phyloP scores from a whole-genome alignment of 2,329 filamentous ascomycete species.

The Aspergillus ruber region DNA sequence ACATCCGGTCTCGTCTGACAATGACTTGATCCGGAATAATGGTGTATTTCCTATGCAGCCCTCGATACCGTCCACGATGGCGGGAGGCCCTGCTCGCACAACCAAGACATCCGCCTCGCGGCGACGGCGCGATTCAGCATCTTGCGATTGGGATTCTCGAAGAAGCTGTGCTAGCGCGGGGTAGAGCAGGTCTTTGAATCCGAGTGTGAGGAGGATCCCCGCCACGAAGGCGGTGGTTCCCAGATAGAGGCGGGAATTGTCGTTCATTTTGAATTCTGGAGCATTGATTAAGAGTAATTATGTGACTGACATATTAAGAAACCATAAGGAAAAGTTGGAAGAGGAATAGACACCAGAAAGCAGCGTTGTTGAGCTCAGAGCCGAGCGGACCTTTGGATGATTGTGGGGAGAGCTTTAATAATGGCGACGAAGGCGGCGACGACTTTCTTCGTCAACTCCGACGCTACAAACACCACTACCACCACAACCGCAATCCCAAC shows the following conservation, averaged over 20 bases:
- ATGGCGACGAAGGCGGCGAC: neutral
- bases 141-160: neutral
- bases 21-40: slow-evolving; percentile 73
- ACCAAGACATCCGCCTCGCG: slow-evolving; percentile 9
- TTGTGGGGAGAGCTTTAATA: neutral
- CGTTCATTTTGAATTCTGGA: slow-evolving; percentile 20
- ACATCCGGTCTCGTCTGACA: slow-evolving; percentile 81
- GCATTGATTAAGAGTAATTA: neutral
- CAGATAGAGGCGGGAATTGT: slow-evolving; percentile 47
- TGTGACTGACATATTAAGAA: too few species aligned
- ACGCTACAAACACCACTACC: neutral
- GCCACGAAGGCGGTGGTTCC: slow-evolving; percentile 69
- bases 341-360: neutral
- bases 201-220: slow-evolving; percentile 67
- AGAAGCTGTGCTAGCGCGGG: slow-evolving; percentile 64
- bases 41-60: slow-evolving; percentile 91
- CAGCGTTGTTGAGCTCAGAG: neutral
- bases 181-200: slow-evolving; percentile 72
- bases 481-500: slow-evolving; percentile 5
- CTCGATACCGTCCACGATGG: slow-evolving; percentile 73
- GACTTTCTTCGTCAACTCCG: slow-evolving; percentile 8
- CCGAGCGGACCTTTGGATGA: neutral
- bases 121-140: slow-evolving; percentile 30
- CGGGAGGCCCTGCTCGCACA: slow-evolving; percentile 29
- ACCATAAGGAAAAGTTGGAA: too few species aligned